Conservation (phyloP, 192 early-diverging fungal species). For the Powellomyces hirtus region DNA sequence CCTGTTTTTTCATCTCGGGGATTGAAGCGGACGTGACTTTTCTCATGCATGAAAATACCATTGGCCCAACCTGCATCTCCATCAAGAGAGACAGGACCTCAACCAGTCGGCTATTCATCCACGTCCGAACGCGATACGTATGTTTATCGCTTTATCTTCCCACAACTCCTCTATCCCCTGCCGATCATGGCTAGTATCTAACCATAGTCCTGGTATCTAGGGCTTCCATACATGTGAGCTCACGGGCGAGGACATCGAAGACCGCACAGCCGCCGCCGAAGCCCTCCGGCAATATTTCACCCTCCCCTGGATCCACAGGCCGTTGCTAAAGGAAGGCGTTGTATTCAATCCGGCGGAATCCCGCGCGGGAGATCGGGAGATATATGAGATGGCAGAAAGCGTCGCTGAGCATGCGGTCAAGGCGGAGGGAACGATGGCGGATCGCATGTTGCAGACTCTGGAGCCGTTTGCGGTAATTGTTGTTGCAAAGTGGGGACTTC, state of each 20-base stretch:
- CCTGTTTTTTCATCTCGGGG: too few relatives aligned
- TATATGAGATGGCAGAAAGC: background rate
- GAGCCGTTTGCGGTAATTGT: background rate
- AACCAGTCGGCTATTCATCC: too few relatives aligned
- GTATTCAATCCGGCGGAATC: background rate
- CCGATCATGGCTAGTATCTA: too few relatives aligned
- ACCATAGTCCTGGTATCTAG: background rate
- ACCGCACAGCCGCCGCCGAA: background rate
- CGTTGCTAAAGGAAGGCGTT: background rate
- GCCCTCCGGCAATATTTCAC: background rate
- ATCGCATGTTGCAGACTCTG: background rate
- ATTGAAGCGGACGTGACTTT: too few relatives aligned
- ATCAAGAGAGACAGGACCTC: too few relatives aligned
- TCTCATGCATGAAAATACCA: too few relatives aligned
- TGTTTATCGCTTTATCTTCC: too few relatives aligned
- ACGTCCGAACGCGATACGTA: too few relatives aligned
- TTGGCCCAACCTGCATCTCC: too few relatives aligned
- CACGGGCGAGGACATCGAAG: constrained; percentile 1
- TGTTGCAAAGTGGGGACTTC: background rate
- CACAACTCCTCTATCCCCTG: too few relatives aligned
- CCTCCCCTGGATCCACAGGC: background rate
- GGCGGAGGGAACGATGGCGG: background rate
- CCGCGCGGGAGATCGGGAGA: background rate
- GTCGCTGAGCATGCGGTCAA: background rate
- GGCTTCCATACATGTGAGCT: background rate